Base-by-base conservation (phyloP, 768 basidiomycete species). In the Lactifluus echinatus region DNA sequence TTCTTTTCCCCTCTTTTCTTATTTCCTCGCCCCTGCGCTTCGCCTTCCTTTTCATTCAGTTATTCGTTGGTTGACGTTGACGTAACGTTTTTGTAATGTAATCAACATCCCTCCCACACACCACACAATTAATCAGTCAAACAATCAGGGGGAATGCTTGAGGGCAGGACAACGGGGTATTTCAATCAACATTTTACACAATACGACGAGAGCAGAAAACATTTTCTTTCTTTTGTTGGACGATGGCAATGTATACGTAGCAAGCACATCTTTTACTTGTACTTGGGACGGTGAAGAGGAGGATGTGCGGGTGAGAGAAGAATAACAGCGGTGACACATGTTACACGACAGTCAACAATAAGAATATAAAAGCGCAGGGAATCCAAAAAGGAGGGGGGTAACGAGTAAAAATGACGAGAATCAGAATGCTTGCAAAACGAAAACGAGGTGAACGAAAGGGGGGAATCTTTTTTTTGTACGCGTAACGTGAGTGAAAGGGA, bases 331-430 rank as follows among this genome's bases (percentile, higher is more conserved):
- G 36, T 29, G 28, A 57, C 56, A 29, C 50, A 57, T 57, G 56
- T 31, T 45, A 57, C 50, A 57, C 14, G 56, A 4, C 10, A n/a
- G 36, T 48, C 57, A 58, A 48, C 51, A 58, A 58, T 57, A 57
- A 57, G 23, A 53, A 57, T 57, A 57, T 57, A 57, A 57, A 47
- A 53, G 44, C 50, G 34, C 31, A 19, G 33, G 47, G 26, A 44
- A 54, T 59, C 57, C 46, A 37, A 53, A 53, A 28, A 10, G 19
- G 50, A 39, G 23, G 14, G 42, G 42, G 37, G 50, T 51, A 47
- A 56, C 50, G 49, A 37, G 24, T 15, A 50, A 24, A 39, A 24
- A 39, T 14, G 12, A 24, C 10, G 31, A 43, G 23, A 29, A 54
- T 14, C 34, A 37, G 24, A 46, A 12, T 11, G 11, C 14, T 19